A percentile compares a stretch with the other conserved stretches of the same genome.
phyloP scores from a whole-genome alignment of 1,284 basidiomycete species.

The Cutaneotrichosporon cyanovorans region DNA sequence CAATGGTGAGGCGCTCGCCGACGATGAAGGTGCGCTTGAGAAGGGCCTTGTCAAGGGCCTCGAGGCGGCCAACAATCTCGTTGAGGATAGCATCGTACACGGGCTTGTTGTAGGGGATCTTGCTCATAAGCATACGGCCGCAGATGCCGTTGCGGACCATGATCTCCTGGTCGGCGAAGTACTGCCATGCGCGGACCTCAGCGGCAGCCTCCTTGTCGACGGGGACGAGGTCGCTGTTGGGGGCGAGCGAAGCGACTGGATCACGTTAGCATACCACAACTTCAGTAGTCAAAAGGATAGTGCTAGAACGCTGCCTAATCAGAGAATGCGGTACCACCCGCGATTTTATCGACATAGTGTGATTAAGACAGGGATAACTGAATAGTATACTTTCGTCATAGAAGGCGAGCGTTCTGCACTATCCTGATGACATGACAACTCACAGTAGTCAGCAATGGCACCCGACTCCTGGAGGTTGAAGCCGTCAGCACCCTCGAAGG shows the following conservation, averaged over 20 bases:
- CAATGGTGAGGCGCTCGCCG: conserved; percentile 86
- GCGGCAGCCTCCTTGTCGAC: conserved; percentile 54
- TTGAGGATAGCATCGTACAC: conserved; percentile 38
- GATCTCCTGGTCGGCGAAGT: conserved; percentile 57
- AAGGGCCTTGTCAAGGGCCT: conserved; percentile 64
- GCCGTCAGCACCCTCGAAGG: conserved; percentile 69
- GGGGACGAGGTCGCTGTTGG: conserved; percentile 61
- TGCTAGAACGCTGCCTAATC: conserved; percentile 18
- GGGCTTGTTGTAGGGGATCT: conserved; percentile 57
- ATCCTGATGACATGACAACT: conserved; percentile 47
- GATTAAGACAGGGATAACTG: conserved; percentile 63
- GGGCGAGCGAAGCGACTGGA: conserved; percentile 63
- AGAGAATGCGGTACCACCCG: conserved; percentile 49
- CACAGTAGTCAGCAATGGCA: conserved; percentile 82
- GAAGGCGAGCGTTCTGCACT: conserved; percentile 14
- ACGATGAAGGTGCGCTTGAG: conserved; percentile 80
- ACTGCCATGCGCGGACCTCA: conserved; percentile 61
- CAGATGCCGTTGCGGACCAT: conserved; percentile 42
- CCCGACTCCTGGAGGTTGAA: conserved; percentile 67
- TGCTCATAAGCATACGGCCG: conserved; percentile 46
- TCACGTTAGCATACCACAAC: conserved; percentile 6
- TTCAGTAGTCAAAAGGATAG: conserved; percentile 1
- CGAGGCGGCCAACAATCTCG: conserved; percentile 27
- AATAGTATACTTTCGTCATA: conserved; percentile 45
- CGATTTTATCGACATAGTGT: conserved; percentile 54